These are phyloP conservation scores for Tulasnella sp. DNA, from an alignment of 768 basidiomycete genomes.

Conservation along the genomic window DNA sequence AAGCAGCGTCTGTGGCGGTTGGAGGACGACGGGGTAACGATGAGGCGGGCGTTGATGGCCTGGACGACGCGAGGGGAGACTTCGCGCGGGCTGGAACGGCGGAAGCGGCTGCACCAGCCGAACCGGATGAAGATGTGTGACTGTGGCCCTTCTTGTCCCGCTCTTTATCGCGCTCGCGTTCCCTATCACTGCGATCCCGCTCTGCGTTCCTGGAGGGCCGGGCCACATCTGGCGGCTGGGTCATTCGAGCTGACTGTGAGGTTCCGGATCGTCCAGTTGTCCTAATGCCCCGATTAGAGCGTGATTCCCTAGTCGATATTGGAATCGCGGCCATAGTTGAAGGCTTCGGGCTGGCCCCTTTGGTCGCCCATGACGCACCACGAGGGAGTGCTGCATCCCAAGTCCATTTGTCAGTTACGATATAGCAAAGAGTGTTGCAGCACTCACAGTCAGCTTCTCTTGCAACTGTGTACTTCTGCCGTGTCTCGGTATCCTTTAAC, in stretches of 20 bases:
- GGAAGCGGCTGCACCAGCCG: background rate
- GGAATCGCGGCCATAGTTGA: slow-evolving; percentile 15
- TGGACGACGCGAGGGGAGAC: slow-evolving; percentile 33
- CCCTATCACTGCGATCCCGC: background rate
- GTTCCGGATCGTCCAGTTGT: background rate
- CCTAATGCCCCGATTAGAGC: background rate
- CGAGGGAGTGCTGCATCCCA: slow-evolving; percentile 53
- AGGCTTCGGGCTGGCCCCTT: slow-evolving; percentile 29
- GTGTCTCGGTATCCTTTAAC: slow-evolving; percentile 80
- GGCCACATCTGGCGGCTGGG: background rate
- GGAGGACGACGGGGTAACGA: slow-evolving; percentile 32
- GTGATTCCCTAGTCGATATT: background rate
- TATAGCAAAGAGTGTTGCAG: slow-evolving; percentile 23
- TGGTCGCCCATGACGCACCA: slow-evolving; percentile 46
- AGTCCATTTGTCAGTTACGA: background rate
- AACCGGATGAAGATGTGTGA: slow-evolving; percentile 19
- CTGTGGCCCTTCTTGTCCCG: slow-evolving; percentile 20
- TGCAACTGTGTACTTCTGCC: slow-evolving; percentile 26
- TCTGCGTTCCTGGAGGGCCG: slow-evolving; percentile 1
- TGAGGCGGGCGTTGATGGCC: slow-evolving; percentile 39
- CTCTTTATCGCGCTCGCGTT: slow-evolving; percentile 6
- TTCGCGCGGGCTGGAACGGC: slow-evolving; percentile 2
- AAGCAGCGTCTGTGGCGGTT: slow-evolving; percentile 1
- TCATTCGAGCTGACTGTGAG: slow-evolving; percentile 2
- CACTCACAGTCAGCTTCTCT: background rate